Base-by-base conservation (phyloP, 768 basidiomycete genomes). In the Leccinum subgranulosum region DNA sequence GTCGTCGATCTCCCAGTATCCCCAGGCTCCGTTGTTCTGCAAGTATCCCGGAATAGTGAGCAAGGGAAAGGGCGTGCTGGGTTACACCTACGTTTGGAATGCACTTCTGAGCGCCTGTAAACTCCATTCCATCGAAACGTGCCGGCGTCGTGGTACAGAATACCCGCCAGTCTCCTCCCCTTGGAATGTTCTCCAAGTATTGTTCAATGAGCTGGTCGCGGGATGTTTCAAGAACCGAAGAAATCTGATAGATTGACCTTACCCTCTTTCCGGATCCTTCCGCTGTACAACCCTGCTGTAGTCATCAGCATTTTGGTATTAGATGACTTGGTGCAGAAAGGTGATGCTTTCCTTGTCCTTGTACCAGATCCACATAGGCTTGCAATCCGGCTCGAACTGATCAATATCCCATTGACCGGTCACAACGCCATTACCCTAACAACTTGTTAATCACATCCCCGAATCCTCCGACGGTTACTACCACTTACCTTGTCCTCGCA, bases 91-190 rank as follows among this genome's bases (percentile, higher is more conserved):
- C 41, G n/a, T 47, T 60, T 64, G 61, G 61, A 53, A 60, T 43
- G 29, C 63, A 66, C 28, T 60, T 56, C n/a, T 67, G 59, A n/a
- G 64, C 59, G 23, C 73, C 62, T 9, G 57, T 31, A 53, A 73
- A 74, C 14, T 69, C 61, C 62, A 67, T 54, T 2, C 54, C 58
- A 14, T 45, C 52, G 53, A 74, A 73, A 17, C 47, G 58, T 6
- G 53, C 60, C 14, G 73, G 74, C 0, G 73, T 75, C 3, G 74
- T 71, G 4, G 72, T 72, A 29, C 72, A 74, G 45, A 75, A 73
- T 14, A 67, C 67, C 31, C 60, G 59, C 73, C 71, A 73, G 29
- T 73, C 66, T 4, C 64, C 61, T 19, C 61, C 65, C 10, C 14
- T 11, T 3, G 67, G 73, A 14, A 75, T 59, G 15, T 67, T 66